These are phyloP conservation scores for Carex littledalei DNA, from an alignment of 176 grass and related monocot genomes.

Conservation along the genomic window DNA sequence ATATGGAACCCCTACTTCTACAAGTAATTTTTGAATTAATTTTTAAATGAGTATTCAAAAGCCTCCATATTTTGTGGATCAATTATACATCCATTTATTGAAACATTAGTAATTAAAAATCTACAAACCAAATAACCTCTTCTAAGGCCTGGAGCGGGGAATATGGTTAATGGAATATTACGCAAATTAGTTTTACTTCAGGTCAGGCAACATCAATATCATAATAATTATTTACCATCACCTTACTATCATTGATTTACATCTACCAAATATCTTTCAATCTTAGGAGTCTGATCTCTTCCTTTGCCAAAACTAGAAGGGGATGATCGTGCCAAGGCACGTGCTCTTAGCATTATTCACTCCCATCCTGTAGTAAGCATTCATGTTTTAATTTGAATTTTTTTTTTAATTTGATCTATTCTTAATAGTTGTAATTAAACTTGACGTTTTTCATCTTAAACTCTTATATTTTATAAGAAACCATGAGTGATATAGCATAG, in stretches of 20 bases:
- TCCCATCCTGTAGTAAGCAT: conserved; percentile 91
- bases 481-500: background rate
- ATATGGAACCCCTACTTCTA: conserved; percentile 82
- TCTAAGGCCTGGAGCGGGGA: conserved; percentile 87
- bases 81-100: background rate
- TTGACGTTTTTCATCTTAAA: too few relatives aligned
- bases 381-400: background rate
- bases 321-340: conserved; percentile 79
- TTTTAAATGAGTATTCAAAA: conserved; percentile 8
- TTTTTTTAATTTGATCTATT: background rate
- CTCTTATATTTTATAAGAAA: too few relatives aligned
- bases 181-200: conserved; percentile 71
- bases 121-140: background rate
- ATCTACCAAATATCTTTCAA: conserved; percentile 3
- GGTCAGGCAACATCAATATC: conserved; percentile 33
- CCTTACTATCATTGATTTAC: background rate
- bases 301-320: conserved; percentile 80
- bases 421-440: conserved; percentile 18
- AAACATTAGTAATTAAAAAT: background rate
- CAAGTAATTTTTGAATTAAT: conserved; percentile 45
- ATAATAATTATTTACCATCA: background rate
- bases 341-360: conserved; percentile 79
- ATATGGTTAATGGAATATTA: conserved; percentile 87
- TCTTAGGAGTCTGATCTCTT: conserved; percentile 73
- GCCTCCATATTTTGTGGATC: background rate